Conservation (phyloP, 805 yeast genomes). For the Wilhelminamyces savonicus region DNA sequence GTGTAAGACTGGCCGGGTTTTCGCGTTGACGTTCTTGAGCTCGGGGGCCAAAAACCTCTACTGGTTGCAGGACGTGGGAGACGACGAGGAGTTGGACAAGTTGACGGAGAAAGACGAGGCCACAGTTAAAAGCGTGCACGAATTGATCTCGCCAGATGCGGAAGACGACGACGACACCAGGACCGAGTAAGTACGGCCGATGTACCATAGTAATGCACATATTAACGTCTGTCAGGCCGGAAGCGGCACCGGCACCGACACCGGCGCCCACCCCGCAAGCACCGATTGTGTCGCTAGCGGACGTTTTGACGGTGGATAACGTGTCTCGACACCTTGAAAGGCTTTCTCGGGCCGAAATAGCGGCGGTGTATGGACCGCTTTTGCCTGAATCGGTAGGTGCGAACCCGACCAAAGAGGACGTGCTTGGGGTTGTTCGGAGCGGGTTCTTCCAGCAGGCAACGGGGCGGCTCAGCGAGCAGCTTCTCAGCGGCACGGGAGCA, state of each 20-base stretch:
- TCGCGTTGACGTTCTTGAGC: conserved; percentile 55
- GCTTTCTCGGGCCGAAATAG: no score
- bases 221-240: no score
- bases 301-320: no score
- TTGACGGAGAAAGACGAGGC: conserved; percentile 55
- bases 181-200: not conserved
- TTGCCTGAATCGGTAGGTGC: conserved; percentile 38
- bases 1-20: conserved; percentile 74
- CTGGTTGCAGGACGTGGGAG: conserved; percentile 77
- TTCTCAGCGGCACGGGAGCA: conserved; percentile 35
- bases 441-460: conserved; percentile 43
- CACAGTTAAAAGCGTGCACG: conserved; percentile 41
- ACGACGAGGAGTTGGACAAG: conserved; percentile 52
- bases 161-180: no score
- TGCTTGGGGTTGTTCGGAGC: conserved; percentile 39
- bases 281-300: conserved; percentile 28
- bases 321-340: no score
- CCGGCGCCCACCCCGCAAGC: no score
- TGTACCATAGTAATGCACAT: no score
- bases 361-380: conserved; percentile 18
- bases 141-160: conserved; percentile 29
- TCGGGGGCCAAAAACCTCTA: conserved; percentile 54
- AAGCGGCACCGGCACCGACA: no score
- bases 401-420: conserved; percentile 25
- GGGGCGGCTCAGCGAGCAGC: conserved; percentile 34